phyloP scores from a whole-genome alignment of 371 early-diverging fungal genomes.

The Dipsacomyces acuminosporus region DNA sequence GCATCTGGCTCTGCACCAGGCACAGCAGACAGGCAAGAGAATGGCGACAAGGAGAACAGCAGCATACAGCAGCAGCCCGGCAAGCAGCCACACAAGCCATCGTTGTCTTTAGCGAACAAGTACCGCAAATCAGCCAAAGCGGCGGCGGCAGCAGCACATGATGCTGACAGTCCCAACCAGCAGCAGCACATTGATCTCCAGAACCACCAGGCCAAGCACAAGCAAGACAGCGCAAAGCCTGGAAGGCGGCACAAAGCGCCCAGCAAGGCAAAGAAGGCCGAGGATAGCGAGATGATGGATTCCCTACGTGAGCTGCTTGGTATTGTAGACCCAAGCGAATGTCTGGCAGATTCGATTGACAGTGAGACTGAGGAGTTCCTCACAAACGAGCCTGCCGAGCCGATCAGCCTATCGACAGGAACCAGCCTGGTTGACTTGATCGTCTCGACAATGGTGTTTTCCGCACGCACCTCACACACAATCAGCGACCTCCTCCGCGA shows the following conservation, averaged over 20 bases:
- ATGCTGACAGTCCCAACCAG: too few species aligned
- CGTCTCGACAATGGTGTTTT: conserved; percentile 47
- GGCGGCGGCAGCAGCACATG: too few species aligned
- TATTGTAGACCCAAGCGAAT: conserved; percentile 41
- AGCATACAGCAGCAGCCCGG: too few species aligned
- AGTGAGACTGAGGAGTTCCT: conserved; percentile 38
- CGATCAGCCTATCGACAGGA: conserved; percentile 9
- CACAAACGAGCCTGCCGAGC: conserved; percentile 16
- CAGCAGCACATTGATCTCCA: too few species aligned
- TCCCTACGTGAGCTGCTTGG: conserved; percentile 42
- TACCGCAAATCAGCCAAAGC: too few species aligned
- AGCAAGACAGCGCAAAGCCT: neutral
- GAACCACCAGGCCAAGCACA: neutral
- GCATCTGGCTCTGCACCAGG: too few species aligned
- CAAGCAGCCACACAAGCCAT: too few species aligned
- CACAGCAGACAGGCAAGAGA: too few species aligned
- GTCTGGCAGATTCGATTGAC: conserved; percentile 39
- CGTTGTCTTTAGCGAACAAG: too few species aligned
- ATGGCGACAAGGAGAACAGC: too few species aligned
- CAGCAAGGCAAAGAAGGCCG: conserved; percentile 1
- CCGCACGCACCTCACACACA: conserved; percentile 48
- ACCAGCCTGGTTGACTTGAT: conserved; percentile 34
- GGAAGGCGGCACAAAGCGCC: conserved; percentile 1
- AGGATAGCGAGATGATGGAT: conserved; percentile 31
- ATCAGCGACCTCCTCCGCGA: conserved; percentile 47